Evolutionary conservation across 345 rosid genomes (phyloP), one percentile per base, ranked within the genome.

Genomic region (Aquilaria sinensis): DNA sequence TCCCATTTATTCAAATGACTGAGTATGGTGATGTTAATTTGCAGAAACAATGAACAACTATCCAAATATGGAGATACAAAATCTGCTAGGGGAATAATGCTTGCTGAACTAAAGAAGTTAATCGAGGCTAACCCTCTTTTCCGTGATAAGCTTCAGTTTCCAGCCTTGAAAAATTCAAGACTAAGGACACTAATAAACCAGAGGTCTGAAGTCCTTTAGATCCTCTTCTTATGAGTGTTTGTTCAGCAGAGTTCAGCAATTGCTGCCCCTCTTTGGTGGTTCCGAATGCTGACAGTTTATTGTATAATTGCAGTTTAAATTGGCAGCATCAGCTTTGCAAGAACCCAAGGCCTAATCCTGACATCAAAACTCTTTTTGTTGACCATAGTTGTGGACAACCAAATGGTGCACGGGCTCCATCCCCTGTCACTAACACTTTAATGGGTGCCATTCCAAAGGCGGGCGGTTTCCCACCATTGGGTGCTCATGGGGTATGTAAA

Each of bases 261-360:
- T 61, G 12, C 64, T 33, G 66, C 37, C 37, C 23, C 41, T 31
- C 46, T 58, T 51, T 33, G 58, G 67, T 55, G 43, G 61, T 62
- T 13, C 56, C 8, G 43, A 9, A 37, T 37, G 43, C 43, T 70
- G 37, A 56, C 60, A 47, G 60, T 70, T 69, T 43, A 57, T 61
- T 12, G 10, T n/a, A 16, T 41, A 57, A 66, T 60, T 68, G 75
- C 83, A 87, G 97, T 75, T 80, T 90, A 64, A 87, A 90, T 77
- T 87, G 94, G 94, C 96, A 90, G 80, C 94, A 87, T 75, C 91
- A 85, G 72, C 85, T 85, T 63, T 87, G 94, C 75, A 85, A 85
- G 80, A 87, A 80, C 65, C 89, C 92, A 15, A 90, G 92, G 88
- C 59, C 79, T 50, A 85, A 79, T 74, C 96, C 96, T 47, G 96